Conservation (phyloP, 148 eudicot genomes). For the Agrostemma githago region DNA sequence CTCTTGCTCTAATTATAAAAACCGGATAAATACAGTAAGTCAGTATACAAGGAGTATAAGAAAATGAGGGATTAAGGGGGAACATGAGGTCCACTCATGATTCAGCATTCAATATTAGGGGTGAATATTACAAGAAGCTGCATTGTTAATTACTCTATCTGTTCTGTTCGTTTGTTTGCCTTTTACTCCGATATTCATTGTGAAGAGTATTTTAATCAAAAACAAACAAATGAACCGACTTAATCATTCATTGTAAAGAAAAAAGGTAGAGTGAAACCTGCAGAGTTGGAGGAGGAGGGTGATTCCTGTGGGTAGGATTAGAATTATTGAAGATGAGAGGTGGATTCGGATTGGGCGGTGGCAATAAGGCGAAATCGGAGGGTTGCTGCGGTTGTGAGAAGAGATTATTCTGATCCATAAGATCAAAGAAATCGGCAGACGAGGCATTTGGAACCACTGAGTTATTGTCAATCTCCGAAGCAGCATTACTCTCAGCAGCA, state of each 20-base stretch:
- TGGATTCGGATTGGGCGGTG: neutral
- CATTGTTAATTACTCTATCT: neutral
- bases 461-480: neutral
- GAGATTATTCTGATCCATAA: neutral
- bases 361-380: neutral
- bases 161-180: neutral
- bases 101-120: too few relatives aligned
- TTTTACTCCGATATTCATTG: too few relatives aligned
- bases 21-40: too few relatives aligned
- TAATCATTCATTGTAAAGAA: neutral
- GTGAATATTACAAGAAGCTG: too few relatives aligned
- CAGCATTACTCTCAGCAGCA: slow-evolving; percentile 1
- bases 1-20: too few relatives aligned
- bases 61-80: too few relatives aligned
- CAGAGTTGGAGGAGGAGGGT: slow-evolving; percentile 12
- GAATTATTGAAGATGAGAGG: slow-evolving; percentile 17
- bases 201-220: neutral
- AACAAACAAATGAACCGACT: too few relatives aligned
- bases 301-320: slow-evolving; percentile 8
- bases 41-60: too few relatives aligned
- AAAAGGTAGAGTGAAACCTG: slow-evolving; percentile 15
- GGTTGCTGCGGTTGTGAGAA: neutral
- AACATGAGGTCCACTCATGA: neutral
- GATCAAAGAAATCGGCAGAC: neutral
- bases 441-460: slow-evolving; percentile 15